Evolutionary conservation across 2,329 filamentous ascomycete species (phyloP).

Genomic region (Apiospora koreana): DNA sequence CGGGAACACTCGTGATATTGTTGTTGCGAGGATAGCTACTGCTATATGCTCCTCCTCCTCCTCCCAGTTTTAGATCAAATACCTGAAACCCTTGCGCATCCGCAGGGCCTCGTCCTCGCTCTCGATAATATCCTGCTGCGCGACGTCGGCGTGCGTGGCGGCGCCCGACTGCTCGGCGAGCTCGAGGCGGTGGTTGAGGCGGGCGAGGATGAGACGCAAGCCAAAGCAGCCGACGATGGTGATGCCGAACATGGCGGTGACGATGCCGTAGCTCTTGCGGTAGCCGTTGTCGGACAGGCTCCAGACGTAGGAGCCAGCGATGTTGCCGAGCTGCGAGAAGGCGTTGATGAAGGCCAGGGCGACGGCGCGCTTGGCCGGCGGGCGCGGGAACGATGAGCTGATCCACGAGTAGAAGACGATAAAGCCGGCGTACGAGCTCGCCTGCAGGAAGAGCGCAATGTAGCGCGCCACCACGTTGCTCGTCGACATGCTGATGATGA

Average conservation of each 20-base stretch:
- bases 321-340: constrained; percentile 58
- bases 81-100: constrained; percentile 50
- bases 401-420: constrained; percentile 63
- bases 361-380: constrained; percentile 61
- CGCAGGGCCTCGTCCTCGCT: constrained; percentile 45
- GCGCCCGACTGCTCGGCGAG: constrained; percentile 42
- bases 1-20: neutral
- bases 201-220: constrained; percentile 47
- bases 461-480: constrained; percentile 58
- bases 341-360: constrained; percentile 63
- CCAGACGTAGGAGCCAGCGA: constrained; percentile 66
- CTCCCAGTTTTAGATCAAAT: constrained; percentile 37
- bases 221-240: constrained; percentile 54
- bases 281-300: constrained; percentile 59
- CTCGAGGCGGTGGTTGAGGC: constrained; percentile 50
- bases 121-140: constrained; percentile 39
- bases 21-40: neutral
- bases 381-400: constrained; percentile 56
- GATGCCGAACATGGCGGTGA: constrained; percentile 63
- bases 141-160: constrained; percentile 38
- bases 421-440: constrained; percentile 58
- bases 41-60: neutral
- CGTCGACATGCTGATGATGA: constrained; percentile 62
- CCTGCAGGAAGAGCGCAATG: constrained; percentile 60
- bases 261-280: constrained; percentile 65